A percentile compares a stretch with the other conserved stretches of the same genome.
These are phyloP conservation scores for Linnemannia exigua DNA, from an alignment of 192 early-diverging fungal species.

Conservation along the genomic window DNA sequence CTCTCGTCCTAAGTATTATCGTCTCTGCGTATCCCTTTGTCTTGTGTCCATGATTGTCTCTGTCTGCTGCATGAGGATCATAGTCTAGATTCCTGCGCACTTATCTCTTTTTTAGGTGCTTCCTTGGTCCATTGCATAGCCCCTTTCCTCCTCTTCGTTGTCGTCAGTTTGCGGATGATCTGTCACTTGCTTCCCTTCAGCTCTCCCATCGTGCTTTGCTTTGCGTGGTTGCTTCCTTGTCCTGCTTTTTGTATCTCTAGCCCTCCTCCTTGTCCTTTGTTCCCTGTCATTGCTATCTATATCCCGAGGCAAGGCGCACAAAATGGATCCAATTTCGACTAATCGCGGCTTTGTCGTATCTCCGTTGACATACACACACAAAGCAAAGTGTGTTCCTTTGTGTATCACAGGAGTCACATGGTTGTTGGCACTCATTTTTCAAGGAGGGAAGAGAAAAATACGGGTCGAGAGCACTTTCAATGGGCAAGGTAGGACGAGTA, in stretches of 20 bases:
- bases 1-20: not conserved
- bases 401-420: conserved; percentile 15
- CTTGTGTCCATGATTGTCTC: not conserved
- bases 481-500: not conserved
- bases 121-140: not conserved
- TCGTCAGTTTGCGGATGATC: not conserved
- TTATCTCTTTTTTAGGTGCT: not conserved
- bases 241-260: too few relatives aligned
- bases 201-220: not conserved
- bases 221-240: too few relatives aligned
- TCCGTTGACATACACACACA: not conserved
- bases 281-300: not conserved
- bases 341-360: not conserved
- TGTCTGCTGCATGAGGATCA: not conserved
- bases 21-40: not conserved
- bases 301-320: too few relatives aligned
- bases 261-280: not conserved
- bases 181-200: not conserved
- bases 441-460: not conserved
- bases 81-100: not conserved
- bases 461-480: not conserved
- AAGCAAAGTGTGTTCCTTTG: not conserved
- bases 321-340: not conserved
- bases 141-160: not conserved
- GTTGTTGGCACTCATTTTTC: conserved; percentile 22